Evolutionary conservation across 1,284 basidiomycete species (phyloP).

Genomic region (Neonothopanus nambi): DNA sequence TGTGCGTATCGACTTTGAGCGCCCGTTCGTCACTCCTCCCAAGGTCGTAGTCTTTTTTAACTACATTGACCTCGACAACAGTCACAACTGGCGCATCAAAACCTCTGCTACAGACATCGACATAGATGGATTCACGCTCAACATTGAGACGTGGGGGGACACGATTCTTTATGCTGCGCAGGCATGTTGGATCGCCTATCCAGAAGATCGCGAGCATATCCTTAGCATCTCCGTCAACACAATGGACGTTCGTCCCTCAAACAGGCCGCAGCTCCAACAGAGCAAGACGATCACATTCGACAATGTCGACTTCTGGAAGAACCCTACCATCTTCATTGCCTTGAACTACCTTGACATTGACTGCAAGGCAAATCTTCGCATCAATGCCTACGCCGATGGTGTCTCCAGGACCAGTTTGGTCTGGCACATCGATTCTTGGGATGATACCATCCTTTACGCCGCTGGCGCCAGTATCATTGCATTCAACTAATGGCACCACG

Average conservation of each 20-base stretch:
- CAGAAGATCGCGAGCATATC: too few relatives aligned
- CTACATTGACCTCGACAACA: neutral
- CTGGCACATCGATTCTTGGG: constrained; percentile 16
- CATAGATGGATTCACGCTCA: neutral
- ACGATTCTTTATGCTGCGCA: too few relatives aligned
- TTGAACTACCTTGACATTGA: constrained; percentile 15
- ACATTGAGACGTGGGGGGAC: too few relatives aligned
- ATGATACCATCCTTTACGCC: constrained; percentile 12
- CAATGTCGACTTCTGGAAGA: constrained; percentile 12
- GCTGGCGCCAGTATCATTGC: constrained; percentile 10
- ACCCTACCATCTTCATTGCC: constrained; percentile 11
- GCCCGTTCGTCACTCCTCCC: neutral
- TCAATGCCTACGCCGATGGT: neutral
- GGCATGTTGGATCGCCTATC: too few relatives aligned
- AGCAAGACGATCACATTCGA: neutral
- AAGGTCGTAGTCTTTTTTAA: neutral
- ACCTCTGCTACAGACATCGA: neutral
- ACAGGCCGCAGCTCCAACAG: neutral
- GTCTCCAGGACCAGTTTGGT: constrained; percentile 8
- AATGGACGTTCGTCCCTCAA: neutral
- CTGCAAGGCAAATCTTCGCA: constrained; percentile 1
- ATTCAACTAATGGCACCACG: too few relatives aligned
- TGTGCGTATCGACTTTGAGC: neutral
- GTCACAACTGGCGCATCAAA: neutral
- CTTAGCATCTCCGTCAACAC: neutral